Conservation (phyloP, 805 yeast species). For the Sugiyamaella lignohabitans region DNA sequence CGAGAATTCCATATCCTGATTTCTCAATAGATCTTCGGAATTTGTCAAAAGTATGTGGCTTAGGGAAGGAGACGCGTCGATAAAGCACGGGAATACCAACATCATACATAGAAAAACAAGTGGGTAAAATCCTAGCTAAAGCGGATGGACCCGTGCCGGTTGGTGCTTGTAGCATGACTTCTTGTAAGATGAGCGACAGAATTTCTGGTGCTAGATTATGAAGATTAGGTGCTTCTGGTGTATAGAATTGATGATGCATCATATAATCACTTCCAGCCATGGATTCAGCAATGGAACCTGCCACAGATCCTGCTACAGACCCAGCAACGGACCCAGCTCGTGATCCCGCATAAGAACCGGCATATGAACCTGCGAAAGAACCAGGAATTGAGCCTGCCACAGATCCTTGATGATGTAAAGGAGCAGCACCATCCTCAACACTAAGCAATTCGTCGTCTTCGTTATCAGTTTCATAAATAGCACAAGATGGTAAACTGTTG, state of each 20-base stretch:
- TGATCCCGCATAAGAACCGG: no score
- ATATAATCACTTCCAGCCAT: neutral
- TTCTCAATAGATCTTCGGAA: constrained; percentile 53
- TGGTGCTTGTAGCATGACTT: constrained; percentile 17
- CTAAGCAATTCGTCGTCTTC: neutral
- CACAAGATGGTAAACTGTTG: neutral
- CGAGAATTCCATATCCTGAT: constrained; percentile 44
- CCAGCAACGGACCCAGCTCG: neutral
- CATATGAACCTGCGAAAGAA: no score
- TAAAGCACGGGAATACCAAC: constrained; percentile 33
- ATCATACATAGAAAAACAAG: constrained; percentile 29
- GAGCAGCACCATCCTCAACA: neutral
- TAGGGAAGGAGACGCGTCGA: constrained; percentile 48
- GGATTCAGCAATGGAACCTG: neutral
- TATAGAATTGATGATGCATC: no score
- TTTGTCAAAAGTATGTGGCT: constrained; percentile 73
- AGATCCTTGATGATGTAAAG: no score
- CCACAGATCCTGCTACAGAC: neutral
- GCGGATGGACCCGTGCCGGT: constrained; percentile 15
- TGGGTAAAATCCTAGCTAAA: constrained; percentile 22
- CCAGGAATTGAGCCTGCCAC: no score
- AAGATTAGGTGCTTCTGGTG: constrained; percentile 6
- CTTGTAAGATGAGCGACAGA: constrained; percentile 22
- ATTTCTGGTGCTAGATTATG: constrained; percentile 24
- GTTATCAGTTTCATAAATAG: neutral